phyloP scores from a whole-genome alignment of 2,329 filamentous ascomycete genomes.

The Elsinoe fawcettii region DNA sequence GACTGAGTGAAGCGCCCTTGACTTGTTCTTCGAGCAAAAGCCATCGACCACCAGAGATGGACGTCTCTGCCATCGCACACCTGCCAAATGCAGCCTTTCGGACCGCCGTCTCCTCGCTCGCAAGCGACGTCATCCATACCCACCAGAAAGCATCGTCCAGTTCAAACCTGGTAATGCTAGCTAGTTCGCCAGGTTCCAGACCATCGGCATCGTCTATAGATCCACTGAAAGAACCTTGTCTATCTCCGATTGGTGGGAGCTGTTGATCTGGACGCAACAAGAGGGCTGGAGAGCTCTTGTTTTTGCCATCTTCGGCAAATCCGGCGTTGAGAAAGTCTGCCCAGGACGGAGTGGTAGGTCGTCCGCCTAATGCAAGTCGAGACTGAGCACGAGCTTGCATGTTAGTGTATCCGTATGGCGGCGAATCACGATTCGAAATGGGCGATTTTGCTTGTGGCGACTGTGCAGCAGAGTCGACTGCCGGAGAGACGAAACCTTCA shows the following conservation, averaged over 20 bases:
- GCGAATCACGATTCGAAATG: slow-evolving; percentile 10
- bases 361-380: slow-evolving; percentile 37
- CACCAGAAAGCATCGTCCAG: slow-evolving; percentile 98
- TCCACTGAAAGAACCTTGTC: slow-evolving; percentile 30
- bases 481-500: slow-evolving; percentile 66
- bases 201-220: slow-evolving; percentile 65
- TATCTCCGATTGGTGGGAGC: slow-evolving; percentile 72
- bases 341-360: slow-evolving; percentile 95
- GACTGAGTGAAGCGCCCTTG: slow-evolving; percentile 80
- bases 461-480: slow-evolving; percentile 12
- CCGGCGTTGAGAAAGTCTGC: slow-evolving; percentile 94
- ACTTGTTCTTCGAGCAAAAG: slow-evolving; percentile 94
- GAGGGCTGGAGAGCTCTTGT: slow-evolving; percentile 51
- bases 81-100: slow-evolving; percentile 91
- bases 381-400: slow-evolving; percentile 12
- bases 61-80: slow-evolving; percentile 85
- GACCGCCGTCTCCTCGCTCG: slow-evolving; percentile 74
- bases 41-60: slow-evolving; percentile 75
- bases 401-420: slow-evolving; percentile 6
- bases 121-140: slow-evolving; percentile 98
- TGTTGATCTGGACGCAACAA: slow-evolving; percentile 87
- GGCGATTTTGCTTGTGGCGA: slow-evolving; percentile 14
- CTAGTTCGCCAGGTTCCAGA: slow-evolving; percentile 85
- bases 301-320: slow-evolving; percentile 64
- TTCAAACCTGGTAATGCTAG: slow-evolving; percentile 78